These are phyloP conservation scores for Penicillium sumatraense DNA, from an alignment of 2,329 filamentous ascomycete genomes.

Conservation along the genomic window DNA sequence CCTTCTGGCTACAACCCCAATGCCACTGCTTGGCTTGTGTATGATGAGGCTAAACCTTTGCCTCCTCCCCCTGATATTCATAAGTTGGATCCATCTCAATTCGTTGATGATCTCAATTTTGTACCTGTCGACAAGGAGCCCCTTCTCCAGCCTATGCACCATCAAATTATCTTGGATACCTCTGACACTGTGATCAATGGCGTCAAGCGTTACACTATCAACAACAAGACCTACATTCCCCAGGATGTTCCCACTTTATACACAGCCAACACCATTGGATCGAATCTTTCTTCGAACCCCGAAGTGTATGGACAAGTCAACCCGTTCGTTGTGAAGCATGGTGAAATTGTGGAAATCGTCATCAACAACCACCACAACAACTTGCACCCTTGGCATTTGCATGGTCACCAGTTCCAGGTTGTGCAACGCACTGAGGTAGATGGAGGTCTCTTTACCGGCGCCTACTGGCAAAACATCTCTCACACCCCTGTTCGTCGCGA, in stretches of 20 bases:
- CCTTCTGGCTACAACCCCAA: constrained; percentile 69
- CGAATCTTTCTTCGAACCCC: constrained; percentile 58
- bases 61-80: constrained; percentile 60
- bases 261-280: constrained; percentile 68
- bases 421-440: constrained; percentile 35
- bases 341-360: constrained; percentile 49
- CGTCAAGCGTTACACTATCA: constrained; percentile 65
- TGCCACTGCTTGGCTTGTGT: constrained; percentile 54
- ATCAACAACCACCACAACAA: constrained; percentile 42
- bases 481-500: constrained; percentile 36
- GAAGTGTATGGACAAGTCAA: constrained; percentile 71
- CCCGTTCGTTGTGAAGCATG: constrained; percentile 69
- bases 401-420: constrained; percentile 58
- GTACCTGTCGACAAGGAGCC: constrained; percentile 29
- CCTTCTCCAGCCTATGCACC: constrained; percentile 33
- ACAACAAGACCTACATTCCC: constrained; percentile 74
- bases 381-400: constrained; percentile 55
- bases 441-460: constrained; percentile 33
- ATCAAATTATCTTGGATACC: constrained; percentile 45
- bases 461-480: constrained; percentile 28
- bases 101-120: constrained; percentile 67
- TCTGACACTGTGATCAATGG: constrained; percentile 73
- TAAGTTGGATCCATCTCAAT: constrained; percentile 56
- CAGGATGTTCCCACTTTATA: constrained; percentile 83
- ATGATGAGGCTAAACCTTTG: constrained; percentile 53